Evolutionary conservation across 768 basidiomycete genomes (phyloP).

Genomic region (Trametes villosa): DNA sequence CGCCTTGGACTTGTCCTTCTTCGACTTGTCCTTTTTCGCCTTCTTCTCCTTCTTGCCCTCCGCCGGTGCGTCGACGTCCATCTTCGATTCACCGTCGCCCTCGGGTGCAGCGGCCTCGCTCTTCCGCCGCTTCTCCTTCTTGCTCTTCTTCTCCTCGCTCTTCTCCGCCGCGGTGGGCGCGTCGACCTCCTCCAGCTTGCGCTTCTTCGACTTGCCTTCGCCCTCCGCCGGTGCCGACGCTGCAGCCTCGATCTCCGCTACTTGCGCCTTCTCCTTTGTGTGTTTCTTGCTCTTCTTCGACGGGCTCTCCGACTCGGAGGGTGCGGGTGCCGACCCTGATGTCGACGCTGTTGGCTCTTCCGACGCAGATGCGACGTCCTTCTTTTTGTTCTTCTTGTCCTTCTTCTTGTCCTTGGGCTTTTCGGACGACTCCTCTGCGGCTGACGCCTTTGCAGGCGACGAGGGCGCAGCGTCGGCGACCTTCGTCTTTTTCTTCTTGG

Average conservation of each 20-base stretch:
- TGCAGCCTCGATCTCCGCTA: neutral
- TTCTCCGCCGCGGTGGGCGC: constrained; percentile 15
- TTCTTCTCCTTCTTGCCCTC: constrained; percentile 31
- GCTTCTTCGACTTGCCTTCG: constrained; percentile 40
- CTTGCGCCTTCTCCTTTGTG: constrained; percentile 28
- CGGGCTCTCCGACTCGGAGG: neutral
- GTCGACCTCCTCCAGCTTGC: constrained; percentile 33
- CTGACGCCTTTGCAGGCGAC: constrained; percentile 4
- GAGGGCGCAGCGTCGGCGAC: constrained; percentile 6
- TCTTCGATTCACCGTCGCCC: constrained; percentile 24
- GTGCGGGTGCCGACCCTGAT: neutral
- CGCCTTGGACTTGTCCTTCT: constrained; percentile 27
- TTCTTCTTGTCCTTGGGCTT: constrained; percentile 22
- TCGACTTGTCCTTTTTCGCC: constrained; percentile 37
- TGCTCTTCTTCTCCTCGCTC: constrained; percentile 31
- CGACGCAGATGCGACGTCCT: neutral
- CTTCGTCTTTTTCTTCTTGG: constrained; percentile 31
- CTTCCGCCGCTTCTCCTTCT: constrained; percentile 30
- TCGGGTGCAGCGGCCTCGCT: constrained; percentile 8
- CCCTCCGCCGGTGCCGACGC: constrained; percentile 20
- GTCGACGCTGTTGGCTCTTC: constrained; percentile 15
- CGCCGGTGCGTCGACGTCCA: constrained; percentile 25
- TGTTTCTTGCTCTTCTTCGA: constrained; percentile 27
- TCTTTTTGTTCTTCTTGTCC: constrained; percentile 23
- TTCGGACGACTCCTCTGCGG: constrained; percentile 11